phyloP scores from a whole-genome alignment of 345 rosid species.

The Litchi chinensis region DNA sequence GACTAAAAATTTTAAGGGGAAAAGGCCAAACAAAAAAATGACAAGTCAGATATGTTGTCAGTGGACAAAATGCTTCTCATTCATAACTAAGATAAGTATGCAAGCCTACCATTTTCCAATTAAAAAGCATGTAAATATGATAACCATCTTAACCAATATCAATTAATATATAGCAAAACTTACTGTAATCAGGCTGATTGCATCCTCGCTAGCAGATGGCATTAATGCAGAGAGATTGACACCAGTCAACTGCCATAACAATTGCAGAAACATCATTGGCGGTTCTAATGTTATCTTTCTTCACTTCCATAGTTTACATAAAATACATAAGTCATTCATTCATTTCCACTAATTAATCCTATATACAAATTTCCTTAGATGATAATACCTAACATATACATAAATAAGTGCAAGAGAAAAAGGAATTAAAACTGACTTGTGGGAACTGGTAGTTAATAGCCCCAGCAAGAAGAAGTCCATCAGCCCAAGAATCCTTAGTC shows the following conservation, averaged over 20 bases:
- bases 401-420: background rate
- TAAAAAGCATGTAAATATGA: background rate
- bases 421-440: constrained; percentile 40
- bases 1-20: constrained; percentile 41
- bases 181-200: constrained; percentile 66
- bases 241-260: constrained; percentile 53
- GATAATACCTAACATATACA: background rate
- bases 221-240: constrained; percentile 53
- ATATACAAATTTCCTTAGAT: background rate
- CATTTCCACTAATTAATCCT: background rate
- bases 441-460: constrained; percentile 82
- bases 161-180: constrained; percentile 8
- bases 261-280: background rate
- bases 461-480: constrained; percentile 85
- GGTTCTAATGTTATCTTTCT: background rate
- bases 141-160: background rate
- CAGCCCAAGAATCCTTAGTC: constrained; percentile 71
- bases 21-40: background rate
- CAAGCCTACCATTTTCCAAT: background rate
- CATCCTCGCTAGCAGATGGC: constrained; percentile 73
- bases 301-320: background rate
- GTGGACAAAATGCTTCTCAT: background rate
- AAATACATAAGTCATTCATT: constrained; percentile 1
- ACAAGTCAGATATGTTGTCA: background rate
- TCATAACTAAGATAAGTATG: background rate